Evolutionary conservation across 768 basidiomycete genomes (phyloP), one percentile per base, ranked within the genome.

Genomic region (Kwoniella dendrophila): DNA sequence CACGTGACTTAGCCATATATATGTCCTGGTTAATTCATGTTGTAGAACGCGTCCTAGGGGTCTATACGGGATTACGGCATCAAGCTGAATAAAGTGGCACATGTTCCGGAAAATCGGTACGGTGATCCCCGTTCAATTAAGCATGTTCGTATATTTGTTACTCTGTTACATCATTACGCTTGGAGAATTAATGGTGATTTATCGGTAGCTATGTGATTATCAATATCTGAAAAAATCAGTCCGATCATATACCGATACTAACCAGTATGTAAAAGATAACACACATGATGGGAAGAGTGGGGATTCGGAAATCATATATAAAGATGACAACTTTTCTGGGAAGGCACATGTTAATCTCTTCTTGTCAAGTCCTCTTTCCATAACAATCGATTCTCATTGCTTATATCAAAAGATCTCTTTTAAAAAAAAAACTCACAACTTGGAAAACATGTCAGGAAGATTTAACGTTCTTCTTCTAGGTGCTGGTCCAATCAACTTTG

Each of bases 381-480:
- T 44, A 44, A 44, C 20, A 44, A 30, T 34, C 20, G 30, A 44
- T 45, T 26, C 22, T n/a, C 27, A 34, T 43, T 18, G 36, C 54
- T 18, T 33, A 24, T 18, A 14, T 3, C n/a, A n/a, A n/a, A n/a
- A n/a, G n/a, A n/a, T n/a, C n/a, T n/a, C n/a, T n/a, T n/a, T n/a
- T n/a, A n/a, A n/a, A n/a, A n/a, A n/a, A n/a, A n/a, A n/a, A n/a
- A n/a, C n/a, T n/a, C n/a, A n/a, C n/a, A n/a, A n/a, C n/a, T n/a
- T n/a, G n/a, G n/a, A n/a, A n/a, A 36, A 33, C 40, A 40, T 49
- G 30, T 34, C 47, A 24, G n/a, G 16, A 22, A 47, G 32, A 18
- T 69, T 72, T 66, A 69, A 72, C 48, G 68, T 72, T 20, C 55
- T 72, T 2, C 59, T 73, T 18, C 43, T 70, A 4, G 71, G 71